Base-by-base conservation (phyloP, 2,329 filamentous ascomycete genomes). In the Xylariales sp. region DNA sequence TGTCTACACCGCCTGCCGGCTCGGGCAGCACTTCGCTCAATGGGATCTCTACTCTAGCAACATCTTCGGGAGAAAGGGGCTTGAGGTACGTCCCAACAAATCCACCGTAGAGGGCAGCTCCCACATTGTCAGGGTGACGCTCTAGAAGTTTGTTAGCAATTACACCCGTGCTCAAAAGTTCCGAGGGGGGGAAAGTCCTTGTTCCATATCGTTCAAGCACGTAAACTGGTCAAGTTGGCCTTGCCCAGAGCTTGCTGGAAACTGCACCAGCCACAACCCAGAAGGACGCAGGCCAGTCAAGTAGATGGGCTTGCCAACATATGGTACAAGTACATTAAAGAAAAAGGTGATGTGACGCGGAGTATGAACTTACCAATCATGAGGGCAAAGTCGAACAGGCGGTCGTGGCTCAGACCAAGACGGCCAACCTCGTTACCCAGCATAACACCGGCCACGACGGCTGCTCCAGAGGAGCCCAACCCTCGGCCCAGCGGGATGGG, bases 71-170 rank as follows among this genome's bases (percentile, higher is more conserved):
- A 49, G 86, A 81, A 48, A 97, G 74, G 43, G 95, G 91, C 66
- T 94, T 95, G 43, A 97, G 77, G 59, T 97, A 97, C 14, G 91
- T 96, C 43, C 93, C 93, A 18, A 98, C 89, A 51, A 98, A 97
- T 21, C 93, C 93, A 49, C 93, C 93, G 55, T 94, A 97, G 24
- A 97, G 78, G 6, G 93, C 90, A 12, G 93, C 93, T 41, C 90
- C 93, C 36, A 98, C 88, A 57, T 95, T 95, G 66, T 95, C 89
- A 10, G 89, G 89, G 62, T 95, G 89, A 47, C 88, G 81, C 65
- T 95, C 79, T 81, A 44, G 60, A 4, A 51, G 32, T 21, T 6
- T 14, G 27, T 39, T 41, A 14, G 49, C 31, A 10, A 37, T 48
- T 42, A 48, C n/a, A 4, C 20, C 4, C 8, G 16, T 14, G 16